Evolutionary conservation across 495 filamentous ascomycete genomes (phyloP), one percentile per base, ranked within the genome.

Genomic region (Aspergillus kassunensis): DNA sequence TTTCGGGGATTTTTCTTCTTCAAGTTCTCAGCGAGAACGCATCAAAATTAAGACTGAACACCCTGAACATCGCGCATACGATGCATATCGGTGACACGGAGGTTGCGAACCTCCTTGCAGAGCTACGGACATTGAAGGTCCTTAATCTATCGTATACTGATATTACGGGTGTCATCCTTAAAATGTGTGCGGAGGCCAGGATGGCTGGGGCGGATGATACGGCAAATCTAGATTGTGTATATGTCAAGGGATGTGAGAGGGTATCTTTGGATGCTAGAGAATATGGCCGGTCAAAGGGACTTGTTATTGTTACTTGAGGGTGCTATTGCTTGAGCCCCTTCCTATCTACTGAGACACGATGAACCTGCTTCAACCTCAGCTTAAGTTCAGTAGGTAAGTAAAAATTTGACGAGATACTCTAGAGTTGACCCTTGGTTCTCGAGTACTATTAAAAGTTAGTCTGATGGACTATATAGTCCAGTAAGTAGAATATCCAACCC

Each of bases 221-320:
- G 35, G 34, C 51, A 7, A 27, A 39, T 23, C 33, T 53, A 12
- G 61, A 71, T 13, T 46, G 54, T 3, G 24, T 75, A 6, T 44
- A 58, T 44, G 49, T 66, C 15, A 59, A 39, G 10, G 65, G 62
- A 4, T 75, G 72, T 33, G 64, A 69, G 29, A 29, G 51, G 21
- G 55, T 73, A 0, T 73, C 69, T 10, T 60, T 60, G 1, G 71
- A 75, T 59, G 71, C 71, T 4, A 56, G 73, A 34, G 60, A 60
- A 3, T 74, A 70, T 46, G 69, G 65, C 13, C 65, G 68, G 2
- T 55, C 56, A 4, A 60, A 43, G 23, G 71, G 70, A 3, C 44
- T 74, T 25, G 52, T 66, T 8, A 63, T 75, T 44, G 29, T 35
- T 45, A 53, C 34, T 33, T 33, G 30, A 33, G 27, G n/a, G n/a